phyloP scores from a whole-genome alignment of 192 early-diverging fungal genomes.

The Martensiomyces pterosporus region DNA sequence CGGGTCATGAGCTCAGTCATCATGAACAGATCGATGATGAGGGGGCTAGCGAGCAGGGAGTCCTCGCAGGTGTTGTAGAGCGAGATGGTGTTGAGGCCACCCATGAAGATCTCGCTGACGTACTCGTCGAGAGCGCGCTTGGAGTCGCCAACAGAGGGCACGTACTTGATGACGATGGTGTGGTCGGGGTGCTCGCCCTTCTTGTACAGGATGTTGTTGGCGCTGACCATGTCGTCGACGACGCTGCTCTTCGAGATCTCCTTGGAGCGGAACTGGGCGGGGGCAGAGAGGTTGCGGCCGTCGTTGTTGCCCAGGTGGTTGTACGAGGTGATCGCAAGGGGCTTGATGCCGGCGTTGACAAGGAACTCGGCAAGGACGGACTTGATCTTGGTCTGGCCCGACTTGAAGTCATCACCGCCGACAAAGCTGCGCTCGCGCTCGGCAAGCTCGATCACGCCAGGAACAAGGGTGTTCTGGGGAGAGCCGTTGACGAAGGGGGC shows the following conservation, averaged over 20 bases:
- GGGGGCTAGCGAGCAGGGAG: conserved; percentile 92
- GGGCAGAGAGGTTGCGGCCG: conserved; percentile 95
- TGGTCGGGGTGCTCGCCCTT: conserved; percentile 73
- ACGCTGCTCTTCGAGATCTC: conserved; percentile 99
- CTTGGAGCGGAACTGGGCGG: conserved; percentile 98
- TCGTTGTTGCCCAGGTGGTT: conserved; percentile 99
- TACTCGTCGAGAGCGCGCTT: conserved; percentile 99
- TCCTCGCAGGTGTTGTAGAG: conserved; percentile 99
- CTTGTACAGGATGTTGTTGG: conserved; percentile 89
- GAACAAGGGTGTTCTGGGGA: conserved; percentile 99
- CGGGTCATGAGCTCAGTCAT: conserved; percentile 97
- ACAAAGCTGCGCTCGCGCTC: conserved; percentile 86
- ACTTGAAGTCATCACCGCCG: conserved; percentile 99
- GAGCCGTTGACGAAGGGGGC: conserved; percentile 98
- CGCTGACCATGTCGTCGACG: conserved; percentile 98
- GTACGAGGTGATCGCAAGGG: conserved; percentile 91
- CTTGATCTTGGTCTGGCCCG: conserved; percentile 99
- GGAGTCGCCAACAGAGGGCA: conserved; percentile 92
- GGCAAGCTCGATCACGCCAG: conserved; percentile 86
- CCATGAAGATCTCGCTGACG: conserved; percentile 98
- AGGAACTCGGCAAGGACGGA: conserved; percentile 98
- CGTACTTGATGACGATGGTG: conserved; percentile 98
- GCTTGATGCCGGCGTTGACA: conserved; percentile 98
- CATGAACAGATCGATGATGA: conserved; percentile 95
- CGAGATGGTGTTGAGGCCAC: conserved; percentile 94